phyloP scores from a whole-genome alignment of 2,329 filamentous ascomycete species.

The Hypoxylon sp. region DNA sequence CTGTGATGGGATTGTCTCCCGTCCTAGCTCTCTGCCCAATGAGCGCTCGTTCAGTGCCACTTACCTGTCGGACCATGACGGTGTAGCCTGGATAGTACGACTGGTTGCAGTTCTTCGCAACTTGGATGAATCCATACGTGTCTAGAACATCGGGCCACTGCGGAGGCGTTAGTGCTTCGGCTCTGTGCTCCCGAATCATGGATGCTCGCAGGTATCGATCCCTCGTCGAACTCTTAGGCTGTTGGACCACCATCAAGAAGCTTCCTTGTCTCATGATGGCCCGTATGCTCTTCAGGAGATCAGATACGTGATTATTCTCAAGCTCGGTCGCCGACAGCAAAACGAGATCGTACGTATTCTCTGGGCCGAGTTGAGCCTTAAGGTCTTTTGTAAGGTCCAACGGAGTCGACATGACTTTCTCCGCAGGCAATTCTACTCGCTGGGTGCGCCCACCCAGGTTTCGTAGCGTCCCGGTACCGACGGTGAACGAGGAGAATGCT shows the following conservation, averaged over 20 bases:
- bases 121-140: slow-evolving; percentile 52
- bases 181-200: slow-evolving; percentile 3
- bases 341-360: slow-evolving; percentile 51
- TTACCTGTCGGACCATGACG: slow-evolving; percentile 56
- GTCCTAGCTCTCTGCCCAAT: slow-evolving; percentile 35
- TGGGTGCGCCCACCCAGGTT: slow-evolving; percentile 16
- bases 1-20: slow-evolving; percentile 22
- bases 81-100: slow-evolving; percentile 52
- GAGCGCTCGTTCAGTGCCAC: slow-evolving; percentile 42
- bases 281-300: slow-evolving; percentile 49
- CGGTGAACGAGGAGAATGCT: slow-evolving; percentile 52
- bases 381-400: slow-evolving; percentile 45
- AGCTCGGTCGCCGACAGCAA: slow-evolving; percentile 55
- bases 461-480: slow-evolving; percentile 44
- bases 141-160: slow-evolving; percentile 55
- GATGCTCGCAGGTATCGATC: slow-evolving; percentile 35
- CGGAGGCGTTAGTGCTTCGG: slow-evolving; percentile 49
- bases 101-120: slow-evolving; percentile 53
- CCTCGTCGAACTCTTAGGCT: slow-evolving; percentile 33
- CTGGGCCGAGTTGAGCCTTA: slow-evolving; percentile 24
- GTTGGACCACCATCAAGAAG: slow-evolving; percentile 52
- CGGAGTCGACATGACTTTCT: slow-evolving; percentile 23
- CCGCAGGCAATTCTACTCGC: slow-evolving; percentile 12
- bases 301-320: slow-evolving; percentile 40
- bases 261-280: slow-evolving; percentile 55